Conservation (phyloP, 2,329 filamentous ascomycete species). For the Penicillium sp. region DNA sequence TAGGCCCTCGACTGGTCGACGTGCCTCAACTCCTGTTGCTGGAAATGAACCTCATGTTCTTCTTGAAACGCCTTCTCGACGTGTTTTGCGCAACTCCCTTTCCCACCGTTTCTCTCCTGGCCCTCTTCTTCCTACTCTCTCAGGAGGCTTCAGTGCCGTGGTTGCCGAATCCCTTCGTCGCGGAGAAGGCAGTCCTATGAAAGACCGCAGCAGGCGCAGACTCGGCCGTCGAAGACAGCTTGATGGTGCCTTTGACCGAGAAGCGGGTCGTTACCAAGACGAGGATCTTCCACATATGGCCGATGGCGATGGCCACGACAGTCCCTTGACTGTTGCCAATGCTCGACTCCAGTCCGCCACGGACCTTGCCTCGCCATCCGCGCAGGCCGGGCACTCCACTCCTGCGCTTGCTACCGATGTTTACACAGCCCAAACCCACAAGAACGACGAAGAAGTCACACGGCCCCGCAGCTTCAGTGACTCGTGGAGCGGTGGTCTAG, state of each 20-base stretch:
- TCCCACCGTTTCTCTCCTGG: slow-evolving; percentile 52
- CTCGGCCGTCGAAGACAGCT: slow-evolving; percentile 27
- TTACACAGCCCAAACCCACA: slow-evolving; percentile 4
- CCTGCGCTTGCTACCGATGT: slow-evolving; percentile 19
- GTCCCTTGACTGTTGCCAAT: slow-evolving; percentile 20
- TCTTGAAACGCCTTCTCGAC: slow-evolving; percentile 36
- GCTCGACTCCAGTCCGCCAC: slow-evolving; percentile 28
- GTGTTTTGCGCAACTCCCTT: slow-evolving; percentile 44
- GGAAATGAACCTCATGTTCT: slow-evolving; percentile 16
- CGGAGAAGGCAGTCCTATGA: slow-evolving; percentile 44
- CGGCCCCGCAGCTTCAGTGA: slow-evolving; percentile 37
- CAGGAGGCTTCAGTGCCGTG: slow-evolving; percentile 56
- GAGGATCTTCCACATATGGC: slow-evolving; percentile 15
- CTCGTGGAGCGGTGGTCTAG: slow-evolving; percentile 33
- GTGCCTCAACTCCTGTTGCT: slow-evolving; percentile 19
- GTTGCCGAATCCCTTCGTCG: slow-evolving; percentile 61
- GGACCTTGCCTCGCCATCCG: slow-evolving; percentile 15
- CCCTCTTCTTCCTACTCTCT: slow-evolving; percentile 57
- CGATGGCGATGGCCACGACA: slow-evolving; percentile 18
- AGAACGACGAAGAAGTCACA: slow-evolving; percentile 16
- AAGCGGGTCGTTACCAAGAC: slow-evolving; percentile 16
- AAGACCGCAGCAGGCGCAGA: slow-evolving; percentile 27
- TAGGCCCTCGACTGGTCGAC: slow-evolving; percentile 11
- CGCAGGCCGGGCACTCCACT: slow-evolving; percentile 21
- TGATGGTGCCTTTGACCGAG: slow-evolving; percentile 24